Evolutionary conservation across 2,329 filamentous ascomycete species (phyloP).

Genomic region (Xylariaceae sp.): DNA sequence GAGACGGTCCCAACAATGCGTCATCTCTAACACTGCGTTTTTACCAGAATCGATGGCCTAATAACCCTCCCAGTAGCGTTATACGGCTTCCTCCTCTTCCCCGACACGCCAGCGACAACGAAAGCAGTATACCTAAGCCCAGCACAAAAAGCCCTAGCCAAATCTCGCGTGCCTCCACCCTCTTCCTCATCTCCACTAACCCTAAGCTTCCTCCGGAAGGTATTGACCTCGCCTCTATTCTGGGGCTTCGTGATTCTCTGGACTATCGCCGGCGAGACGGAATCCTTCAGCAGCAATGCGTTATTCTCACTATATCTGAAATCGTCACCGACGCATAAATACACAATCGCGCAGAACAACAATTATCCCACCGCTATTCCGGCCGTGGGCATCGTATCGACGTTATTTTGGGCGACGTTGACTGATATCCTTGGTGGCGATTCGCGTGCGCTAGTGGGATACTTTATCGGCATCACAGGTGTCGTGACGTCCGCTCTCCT

Average conservation of each 20-base stretch:
- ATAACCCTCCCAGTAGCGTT: slow-evolving; percentile 54
- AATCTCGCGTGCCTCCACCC: slow-evolving; percentile 37
- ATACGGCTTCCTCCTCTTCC: slow-evolving; percentile 52
- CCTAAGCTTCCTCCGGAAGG: slow-evolving; percentile 48
- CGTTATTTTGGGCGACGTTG: slow-evolving; percentile 65
- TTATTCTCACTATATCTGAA: slow-evolving; percentile 51
- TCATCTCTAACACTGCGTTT: background rate
- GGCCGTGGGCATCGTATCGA: slow-evolving; percentile 55
- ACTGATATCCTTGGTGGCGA: slow-evolving; percentile 63
- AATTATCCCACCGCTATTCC: slow-evolving; percentile 56
- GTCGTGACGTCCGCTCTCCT: slow-evolving; percentile 61
- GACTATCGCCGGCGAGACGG: slow-evolving; percentile 68
- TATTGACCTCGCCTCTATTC: slow-evolving; percentile 59
- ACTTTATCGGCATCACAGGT: slow-evolving; percentile 64
- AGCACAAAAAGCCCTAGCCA: slow-evolving; percentile 33
- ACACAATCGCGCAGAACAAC: slow-evolving; percentile 48
- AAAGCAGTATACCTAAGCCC: slow-evolving; percentile 46
- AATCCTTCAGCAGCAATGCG: slow-evolving; percentile 65
- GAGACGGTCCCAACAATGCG: background rate
- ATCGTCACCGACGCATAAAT: slow-evolving; percentile 40
- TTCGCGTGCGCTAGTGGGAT: slow-evolving; percentile 61
- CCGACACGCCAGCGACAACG: slow-evolving; percentile 48
- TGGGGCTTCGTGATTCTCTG: slow-evolving; percentile 64
- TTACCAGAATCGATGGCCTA: slow-evolving; percentile 44
- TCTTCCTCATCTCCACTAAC: slow-evolving; percentile 43